Evolutionary conservation across 257 asterid species (phyloP), one percentile per base, ranked within the genome.

Genomic region (Prunella vulgaris): DNA sequence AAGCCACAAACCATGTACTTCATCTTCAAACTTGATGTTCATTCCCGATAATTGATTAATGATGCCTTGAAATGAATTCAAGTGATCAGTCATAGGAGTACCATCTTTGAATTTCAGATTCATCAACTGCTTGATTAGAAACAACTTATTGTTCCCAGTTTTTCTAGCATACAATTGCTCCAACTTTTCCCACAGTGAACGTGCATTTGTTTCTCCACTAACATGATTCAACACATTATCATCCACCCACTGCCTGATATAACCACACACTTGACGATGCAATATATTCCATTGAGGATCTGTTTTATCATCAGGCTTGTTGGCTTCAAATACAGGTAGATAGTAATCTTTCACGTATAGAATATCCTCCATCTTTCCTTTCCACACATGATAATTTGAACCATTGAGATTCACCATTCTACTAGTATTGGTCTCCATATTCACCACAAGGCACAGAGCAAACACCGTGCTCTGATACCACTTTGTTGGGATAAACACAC

Each of bases 321-420:
- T 5, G 9, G 27, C 10, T 0, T 4, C 28, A 64, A 74, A 74
- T 24, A 65, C 69, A 0, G 46, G 60, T 13, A 35, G 30, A 27
- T 67, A 40, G 6, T 20, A 67, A 60, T 52, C 65, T 30, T 75
- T 75, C 71, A 75, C 65, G 21, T 60, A 75, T 0, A 68, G 33
- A 2, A 75, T 59, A n/a, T 60, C 70, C 18, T 75, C 35, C 71
- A 75, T 68, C 18, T 68, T 75, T 25, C 58, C 57, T 22, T 52
- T 48, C 70, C 79, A 68, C 0, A 60, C 5, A 9, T 75, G 79
- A 58, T 68, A 67, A 51, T 68, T 59, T 1, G 64, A 48, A 18
- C 69, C 69, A 59, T 66, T 74, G 38, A 66, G 27, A 44, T n/a
- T 54, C 5, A 74, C 38, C 69, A 66, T 74, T 21, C 44, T 32